Evolutionary conservation across 192 early-diverging fungal species (phyloP), one percentile per base, ranked within the genome.

Genomic region (Entrophospora sp.): DNA sequence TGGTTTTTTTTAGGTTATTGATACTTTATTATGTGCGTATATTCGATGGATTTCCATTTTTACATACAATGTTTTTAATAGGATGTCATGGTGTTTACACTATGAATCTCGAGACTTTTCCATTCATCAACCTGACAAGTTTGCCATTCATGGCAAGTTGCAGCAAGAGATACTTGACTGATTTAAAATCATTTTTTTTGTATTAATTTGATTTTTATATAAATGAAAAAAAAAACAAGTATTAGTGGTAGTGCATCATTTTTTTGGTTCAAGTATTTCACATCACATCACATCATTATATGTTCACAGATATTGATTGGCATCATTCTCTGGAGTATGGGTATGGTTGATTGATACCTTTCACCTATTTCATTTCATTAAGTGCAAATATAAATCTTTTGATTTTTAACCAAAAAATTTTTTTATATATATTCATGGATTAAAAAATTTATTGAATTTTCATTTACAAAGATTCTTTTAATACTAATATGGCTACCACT

Each of bases 281-380:
- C 90, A 1, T 68, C 71, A n/a, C n/a, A n/a, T n/a, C n/a, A 18
- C 73, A 81, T 32, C 81, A 88, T 61, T 86, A 78, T 68, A 79
- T 83, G 28, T 93, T 96, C 66, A 71, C 78, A 61, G 89, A 92
- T 55, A 88, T 95, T 52, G n/a, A n/a, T n/a, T n/a, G n/a, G 89
- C 89, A 48, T 79, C 89, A 18, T 95, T 96, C 78, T 97, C 97
- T 78, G 92, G 91, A 18, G 81, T 97, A 62, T 87, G 87, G 66
- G 90, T 98, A 7, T 98, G 96, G 96, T 67, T 96, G n/a, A n/a
- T n/a, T n/a, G 53, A 80, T 98, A 8, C 96, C 96, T 3, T 89
- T 98, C 61, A 73, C 87, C 18, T 92, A 91, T 71, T 95, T 98
- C 67, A 88, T 98, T 67, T 93, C 91, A 36, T 78, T 95, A 53